Evolutionary conservation across 1,139 yeast species (phyloP).

Genomic region (Yamadazyma spencermartinsiae): DNA sequence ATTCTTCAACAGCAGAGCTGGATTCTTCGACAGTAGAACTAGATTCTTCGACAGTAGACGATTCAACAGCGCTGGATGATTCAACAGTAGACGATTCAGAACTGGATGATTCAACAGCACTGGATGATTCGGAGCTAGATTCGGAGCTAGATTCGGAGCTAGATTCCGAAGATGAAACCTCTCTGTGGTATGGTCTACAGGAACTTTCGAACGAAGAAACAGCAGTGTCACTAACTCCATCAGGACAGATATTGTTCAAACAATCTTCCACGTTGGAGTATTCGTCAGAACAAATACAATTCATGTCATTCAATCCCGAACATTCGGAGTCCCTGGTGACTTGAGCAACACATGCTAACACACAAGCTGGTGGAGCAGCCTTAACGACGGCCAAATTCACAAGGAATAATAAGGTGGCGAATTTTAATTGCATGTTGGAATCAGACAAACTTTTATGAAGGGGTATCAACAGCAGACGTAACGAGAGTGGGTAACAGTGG

Average conservation of each 20-base stretch:
- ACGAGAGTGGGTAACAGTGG: not conserved
- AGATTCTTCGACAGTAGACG: not conserved
- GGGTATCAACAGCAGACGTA: conserved; percentile 1
- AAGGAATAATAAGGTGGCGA: conserved; percentile 24
- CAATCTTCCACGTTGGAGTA: conserved; percentile 54
- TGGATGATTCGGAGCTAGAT: conserved; percentile 28
- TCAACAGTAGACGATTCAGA: not conserved
- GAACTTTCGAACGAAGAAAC: conserved; percentile 52
- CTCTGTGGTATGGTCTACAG: conserved; percentile 43
- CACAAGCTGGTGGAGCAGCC: conserved; percentile 88
- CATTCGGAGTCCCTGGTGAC: conserved; percentile 61
- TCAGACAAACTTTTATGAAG: not conserved
- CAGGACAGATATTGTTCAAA: conserved; percentile 66
- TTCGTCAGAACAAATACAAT: conserved; percentile 64
- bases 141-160: conserved; percentile 26
- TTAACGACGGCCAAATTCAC: conserved; percentile 54
- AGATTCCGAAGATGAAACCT: conserved; percentile 19
- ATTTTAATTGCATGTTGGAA: conserved; percentile 12
- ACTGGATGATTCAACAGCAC: conserved; percentile 23
- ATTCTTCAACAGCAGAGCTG: not conserved
- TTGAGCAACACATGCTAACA: conserved; percentile 81
- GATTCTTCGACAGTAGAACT: not conserved
- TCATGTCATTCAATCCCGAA: conserved; percentile 56
- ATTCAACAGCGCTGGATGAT: conserved; percentile 20
- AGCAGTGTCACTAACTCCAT: conserved; percentile 58